These are phyloP conservation scores for Sequoiadendron giganteum DNA, from an alignment of 75 land plant genomes.

Conservation along the genomic window DNA sequence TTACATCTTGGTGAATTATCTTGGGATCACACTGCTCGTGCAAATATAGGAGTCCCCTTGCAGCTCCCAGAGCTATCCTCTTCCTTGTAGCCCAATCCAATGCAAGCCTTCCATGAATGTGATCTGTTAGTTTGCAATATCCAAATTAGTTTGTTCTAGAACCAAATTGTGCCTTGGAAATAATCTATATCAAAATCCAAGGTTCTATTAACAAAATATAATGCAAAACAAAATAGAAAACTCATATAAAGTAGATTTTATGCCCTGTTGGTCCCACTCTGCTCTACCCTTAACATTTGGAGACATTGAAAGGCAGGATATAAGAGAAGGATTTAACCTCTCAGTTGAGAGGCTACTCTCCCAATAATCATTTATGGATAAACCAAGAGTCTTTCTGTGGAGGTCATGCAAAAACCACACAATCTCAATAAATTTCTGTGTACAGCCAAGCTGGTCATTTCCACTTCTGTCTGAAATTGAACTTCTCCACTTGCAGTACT, in stretches of 20 bases:
- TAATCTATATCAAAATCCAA: background rate
- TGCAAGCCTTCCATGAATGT: slow-evolving; percentile 40
- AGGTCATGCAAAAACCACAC: slow-evolving; percentile 67
- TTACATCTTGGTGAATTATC: slow-evolving; percentile 94
- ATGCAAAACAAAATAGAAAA: background rate
- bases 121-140: slow-evolving; percentile 6
- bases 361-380: slow-evolving; percentile 86
- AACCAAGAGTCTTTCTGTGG: slow-evolving; percentile 56
- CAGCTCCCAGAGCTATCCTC: slow-evolving; percentile 63
- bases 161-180: background rate
- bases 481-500: slow-evolving; percentile 60
- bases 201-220: background rate
- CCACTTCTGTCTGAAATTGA: slow-evolving; percentile 80
- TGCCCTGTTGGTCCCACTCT: background rate
- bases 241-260: background rate
- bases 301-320: background rate
- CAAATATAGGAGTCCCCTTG: slow-evolving; percentile 65
- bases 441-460: slow-evolving; percentile 84
- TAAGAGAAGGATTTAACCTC: slow-evolving; percentile 23
- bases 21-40: slow-evolving; percentile 96
- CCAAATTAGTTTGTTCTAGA: no score
- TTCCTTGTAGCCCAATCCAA: slow-evolving; percentile 77
- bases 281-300: background rate
- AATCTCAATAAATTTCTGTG: slow-evolving; percentile 69
- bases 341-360: slow-evolving; percentile 82